Percentiles rank a stretch among this genome's conserved stretches.
These are phyloP conservation scores for Lactarius sp. DNA, from an alignment of 768 basidiomycete genomes.

Conservation along the genomic window DNA sequence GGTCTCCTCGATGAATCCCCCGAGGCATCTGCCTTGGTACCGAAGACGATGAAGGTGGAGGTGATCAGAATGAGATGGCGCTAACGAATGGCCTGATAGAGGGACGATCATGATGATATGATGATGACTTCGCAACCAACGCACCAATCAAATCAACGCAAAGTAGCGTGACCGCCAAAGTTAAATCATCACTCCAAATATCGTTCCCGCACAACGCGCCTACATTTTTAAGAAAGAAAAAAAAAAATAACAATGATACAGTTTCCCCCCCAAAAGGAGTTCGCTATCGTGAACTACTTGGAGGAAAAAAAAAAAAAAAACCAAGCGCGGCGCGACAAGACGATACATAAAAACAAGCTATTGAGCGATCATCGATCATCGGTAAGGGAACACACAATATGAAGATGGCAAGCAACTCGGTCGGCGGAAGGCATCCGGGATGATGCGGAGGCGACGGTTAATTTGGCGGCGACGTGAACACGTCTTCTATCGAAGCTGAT, in stretches of 20 bases:
- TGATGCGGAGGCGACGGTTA: background rate
- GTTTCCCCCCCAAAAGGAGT: no score
- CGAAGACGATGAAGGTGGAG: no score
- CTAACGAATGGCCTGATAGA: no score
- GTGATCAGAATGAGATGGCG: no score
- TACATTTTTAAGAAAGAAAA: background rate
- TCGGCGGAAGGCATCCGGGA: background rate
- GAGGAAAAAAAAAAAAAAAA: background rate
- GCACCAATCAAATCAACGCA: background rate
- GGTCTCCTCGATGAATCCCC: no score
- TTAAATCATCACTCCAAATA: background rate
- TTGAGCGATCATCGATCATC: background rate
- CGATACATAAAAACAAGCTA: background rate
- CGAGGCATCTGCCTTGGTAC: no score
- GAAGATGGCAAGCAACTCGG: background rate
- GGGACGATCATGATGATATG: no score
- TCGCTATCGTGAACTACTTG: background rate
- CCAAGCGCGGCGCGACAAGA: background rate
- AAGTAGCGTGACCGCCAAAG: background rate
- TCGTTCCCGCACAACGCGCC: background rate
- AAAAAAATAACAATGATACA: background rate
- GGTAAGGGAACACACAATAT: background rate
- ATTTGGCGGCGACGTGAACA: slow-evolving; percentile 2
- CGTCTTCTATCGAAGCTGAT: background rate
- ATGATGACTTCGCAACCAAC: no score